phyloP scores from a whole-genome alignment of 2,329 filamentous ascomycete genomes.

The Fusarium xyrophilum region DNA sequence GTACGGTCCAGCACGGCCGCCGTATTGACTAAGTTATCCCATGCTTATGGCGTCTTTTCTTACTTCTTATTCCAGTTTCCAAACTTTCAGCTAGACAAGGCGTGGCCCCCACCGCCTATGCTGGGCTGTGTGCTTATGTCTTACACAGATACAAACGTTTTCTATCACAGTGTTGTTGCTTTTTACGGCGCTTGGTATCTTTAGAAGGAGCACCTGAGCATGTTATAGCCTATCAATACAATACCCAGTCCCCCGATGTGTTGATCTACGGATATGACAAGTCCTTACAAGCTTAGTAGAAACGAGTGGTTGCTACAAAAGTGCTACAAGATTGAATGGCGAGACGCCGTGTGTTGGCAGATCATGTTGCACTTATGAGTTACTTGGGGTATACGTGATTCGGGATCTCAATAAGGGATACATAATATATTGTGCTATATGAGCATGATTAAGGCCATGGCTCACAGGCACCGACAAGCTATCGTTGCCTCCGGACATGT shows the following conservation, averaged over 20 bases:
- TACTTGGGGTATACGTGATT: slow-evolving; percentile 4
- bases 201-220: slow-evolving; percentile 13
- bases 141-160: background rate
- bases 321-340: slow-evolving; percentile 34
- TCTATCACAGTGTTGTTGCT: slow-evolving; percentile 9
- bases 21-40: background rate
- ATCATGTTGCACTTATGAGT: slow-evolving; percentile 23
- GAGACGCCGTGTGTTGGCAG: slow-evolving; percentile 11
- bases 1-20: background rate
- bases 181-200: slow-evolving; percentile 12
- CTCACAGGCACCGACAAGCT: background rate
- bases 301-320: slow-evolving; percentile 7
- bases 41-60: slow-evolving; percentile 1
- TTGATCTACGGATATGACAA: background rate
- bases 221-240: slow-evolving; percentile 2
- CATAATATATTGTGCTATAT: background rate
- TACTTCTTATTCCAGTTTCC: slow-evolving; percentile 5
- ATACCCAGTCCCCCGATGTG: slow-evolving; percentile 11
- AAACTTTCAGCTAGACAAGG: background rate
- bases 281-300: background rate
- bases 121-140: background rate
- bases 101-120: background rate
- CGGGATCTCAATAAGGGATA: background rate
- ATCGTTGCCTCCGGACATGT: background rate
- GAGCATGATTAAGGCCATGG: background rate